Base-by-base conservation (phyloP, 1,284 basidiomycete species). In the Marasmius fiardii region DNA sequence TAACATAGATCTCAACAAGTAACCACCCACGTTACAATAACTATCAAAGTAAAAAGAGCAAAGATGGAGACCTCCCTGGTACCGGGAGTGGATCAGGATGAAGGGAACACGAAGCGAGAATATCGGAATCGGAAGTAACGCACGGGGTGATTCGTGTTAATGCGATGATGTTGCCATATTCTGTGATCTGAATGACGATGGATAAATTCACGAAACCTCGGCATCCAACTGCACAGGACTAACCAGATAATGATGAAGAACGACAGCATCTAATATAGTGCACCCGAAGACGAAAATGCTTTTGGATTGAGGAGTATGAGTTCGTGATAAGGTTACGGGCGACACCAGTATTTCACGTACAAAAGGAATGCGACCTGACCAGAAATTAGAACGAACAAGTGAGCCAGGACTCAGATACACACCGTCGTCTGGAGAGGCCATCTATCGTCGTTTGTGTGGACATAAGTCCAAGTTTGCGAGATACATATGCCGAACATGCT, bases 401-500 rank as follows among this genome's bases (percentile, higher is more conserved):
- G 18, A 24, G 23, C 10, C 16, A 24, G 20, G 7, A 45, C 10
- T 10, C 10, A 1, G 16, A n/a, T 45, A 11, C 47, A 12, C n/a
- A 49, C 47, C 3, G 28, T 31, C 11, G 16, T 33, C 28, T 33
- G 47, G 20, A 49, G 47, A 14, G 47, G 23, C 47, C 47, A 49
- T 16, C 47, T 28, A 33, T 49, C 47, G 16, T 49, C 47, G 28
- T 49, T 49, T 11, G 23, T 31, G 18, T 31, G 24, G 7, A 33
- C 20, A 31, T 49, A 49, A 7, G 26, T 49, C 26, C 28, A 49
- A 16, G 47, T 31, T 31, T 49, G 47, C 28, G 28, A 33, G 26
- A 49, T 31, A 26, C 47, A 49, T 26, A 49, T 49, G 14, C 47
- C 47, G 28, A 49, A 49, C 24, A 49, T 23, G 20, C 47, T 49